Evolutionary conservation across 139 green algal genomes (phyloP), one percentile per base, ranked within the genome.

Genomic region (Raphidocelis subcapitata): DNA sequence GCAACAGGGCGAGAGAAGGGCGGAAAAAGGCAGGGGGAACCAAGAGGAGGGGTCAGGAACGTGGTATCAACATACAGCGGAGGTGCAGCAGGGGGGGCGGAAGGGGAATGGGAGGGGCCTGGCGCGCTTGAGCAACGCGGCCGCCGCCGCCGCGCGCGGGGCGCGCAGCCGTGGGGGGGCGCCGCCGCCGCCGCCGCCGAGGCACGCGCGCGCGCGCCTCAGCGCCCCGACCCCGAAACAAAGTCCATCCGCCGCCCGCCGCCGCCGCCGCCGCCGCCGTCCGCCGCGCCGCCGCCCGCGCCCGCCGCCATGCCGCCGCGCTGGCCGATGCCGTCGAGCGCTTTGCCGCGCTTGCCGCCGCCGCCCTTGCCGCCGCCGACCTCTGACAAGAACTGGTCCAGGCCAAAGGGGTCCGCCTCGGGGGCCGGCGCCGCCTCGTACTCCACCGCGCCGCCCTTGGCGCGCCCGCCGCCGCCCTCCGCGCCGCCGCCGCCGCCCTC

Each of bases 361-460:
- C 65, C 62, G 18, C 69, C 69, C 56, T 67, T 70, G 32, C 67
- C n/a, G n/a, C n/a, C n/a, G n/a, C n/a, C 51, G 21, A 97, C 91
- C 28, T 96, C 82, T 2, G 68, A 80, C 20, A 97, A 72, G 72
- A 98, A 96, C 71, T 92, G 76, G 67, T 98, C 95, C 76, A 99
- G 81, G 5, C 95, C 95, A 79, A 99, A 99, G 3, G 92, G 93
- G 84, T 99, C 95, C 1, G 85, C 92, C 82, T 97, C 92, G 47
- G 82, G 71, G 10, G 68, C 82, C 20, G 66, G 52, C 56, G 81
- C 80, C 32, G 91, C 81, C 87, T 98, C 95, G 82, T 98, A 99
- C 85, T 98, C 84, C 52, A 97, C 82, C 76, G 75, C 28, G 64
- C 69, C 66, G 31, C 80, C 15, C 35, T 59, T 35, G 23, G 73